Evolutionary conservation across 2,329 filamentous ascomycete species (phyloP), one percentile per base, ranked within the genome.

Genomic region (Allantophomopsis cytisporea): DNA sequence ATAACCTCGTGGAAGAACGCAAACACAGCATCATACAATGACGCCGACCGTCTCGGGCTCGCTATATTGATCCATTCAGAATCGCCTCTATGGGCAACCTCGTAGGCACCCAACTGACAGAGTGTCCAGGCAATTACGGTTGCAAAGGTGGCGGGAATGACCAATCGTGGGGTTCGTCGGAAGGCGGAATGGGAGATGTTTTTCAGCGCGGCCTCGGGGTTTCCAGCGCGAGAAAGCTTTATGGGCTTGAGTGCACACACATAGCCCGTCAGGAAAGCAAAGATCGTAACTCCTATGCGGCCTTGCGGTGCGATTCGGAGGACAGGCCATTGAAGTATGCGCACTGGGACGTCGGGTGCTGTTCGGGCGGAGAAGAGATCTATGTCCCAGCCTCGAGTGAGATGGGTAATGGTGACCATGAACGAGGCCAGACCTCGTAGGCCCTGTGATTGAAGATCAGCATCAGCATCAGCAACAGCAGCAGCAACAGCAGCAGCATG

Each of bases 201-300:
- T 20, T 53, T 58, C 46, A 71, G 66, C 14, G 71, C 70, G 2
- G 60, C 61, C 36, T 69, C 63, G 39, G 66, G 61, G 49, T 70
- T 65, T 36, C 69, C 70, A 36, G 66, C 58, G 38, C 68, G 64
- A 49, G 62, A 67, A 30, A 68, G 63, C 40, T 63, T 62, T 44
- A 76, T 64, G n/a, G 71, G 68, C 47, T 73, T 73, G 40, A 76
- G 62, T 5, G 69, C 65, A 55, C 73, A 75, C 39, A 75, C 71
- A 47, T 73, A 76, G 43, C 72, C 71, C 28, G 73, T 71, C 38
- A 76, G 69, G 37, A 79, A 62, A 51, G 75, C 68, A 55, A 79
- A 78, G 47, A 77, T 71, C 18, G 72, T 69, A 12, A 78, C 76
- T 58, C 73, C 76, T 35, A 71, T 69, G n/a, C 76, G 65, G 20